A percentile compares a stretch with the other conserved stretches of the same genome.
These are phyloP conservation scores for Fusarium bactridioides DNA, from an alignment of 2,329 filamentous ascomycete species.

Conservation along the genomic window DNA sequence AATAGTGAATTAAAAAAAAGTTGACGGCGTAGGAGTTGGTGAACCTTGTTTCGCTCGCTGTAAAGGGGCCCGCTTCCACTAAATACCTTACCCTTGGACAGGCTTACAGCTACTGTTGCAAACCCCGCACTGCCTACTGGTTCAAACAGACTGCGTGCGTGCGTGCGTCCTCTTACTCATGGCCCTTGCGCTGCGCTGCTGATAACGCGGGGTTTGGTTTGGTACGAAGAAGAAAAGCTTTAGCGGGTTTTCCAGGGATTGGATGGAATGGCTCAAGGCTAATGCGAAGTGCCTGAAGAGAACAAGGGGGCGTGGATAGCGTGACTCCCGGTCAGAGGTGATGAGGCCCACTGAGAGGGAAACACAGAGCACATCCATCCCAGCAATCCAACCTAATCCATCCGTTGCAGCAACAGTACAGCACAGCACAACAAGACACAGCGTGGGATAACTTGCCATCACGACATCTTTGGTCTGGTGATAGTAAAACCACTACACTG, in stretches of 20 bases:
- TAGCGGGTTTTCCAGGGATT: not conserved
- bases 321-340: not conserved
- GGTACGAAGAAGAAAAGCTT: not conserved
- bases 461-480: not conserved
- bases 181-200: not conserved
- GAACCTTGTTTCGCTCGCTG: constrained; percentile 11
- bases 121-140: constrained; percentile 34
- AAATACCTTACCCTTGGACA: constrained; percentile 24
- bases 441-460: not conserved
- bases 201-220: constrained; percentile 31
- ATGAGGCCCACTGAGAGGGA: constrained; percentile 16
- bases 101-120: constrained; percentile 6
- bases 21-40: not conserved
- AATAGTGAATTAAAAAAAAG: not conserved
- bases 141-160: not conserved
- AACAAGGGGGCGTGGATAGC: constrained; percentile 12
- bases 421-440: not conserved
- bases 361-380: not conserved
- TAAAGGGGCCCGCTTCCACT: constrained; percentile 34
- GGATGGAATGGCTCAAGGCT: not conserved
- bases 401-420: not conserved
- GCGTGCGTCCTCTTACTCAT: not conserved
- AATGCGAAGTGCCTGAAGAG: constrained; percentile 2
- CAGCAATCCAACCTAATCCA: not conserved
- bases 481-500: not conserved